These are phyloP conservation scores for Carex littledalei DNA, from an alignment of 176 grass and related monocot species.

Conservation along the genomic window DNA sequence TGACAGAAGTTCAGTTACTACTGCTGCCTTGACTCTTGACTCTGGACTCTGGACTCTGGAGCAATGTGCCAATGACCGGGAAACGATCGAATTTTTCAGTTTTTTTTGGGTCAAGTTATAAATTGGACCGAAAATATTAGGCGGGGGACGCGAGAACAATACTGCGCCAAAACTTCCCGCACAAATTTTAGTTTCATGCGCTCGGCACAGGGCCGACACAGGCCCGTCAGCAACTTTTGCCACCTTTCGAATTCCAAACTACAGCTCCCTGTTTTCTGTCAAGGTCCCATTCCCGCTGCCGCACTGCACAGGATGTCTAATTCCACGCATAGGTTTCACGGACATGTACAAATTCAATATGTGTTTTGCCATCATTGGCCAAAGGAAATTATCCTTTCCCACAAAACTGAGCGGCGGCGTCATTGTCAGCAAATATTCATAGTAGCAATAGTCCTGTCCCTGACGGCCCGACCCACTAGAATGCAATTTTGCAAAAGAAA, in stretches of 20 bases:
- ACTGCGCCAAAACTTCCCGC: slow-evolving; percentile 23
- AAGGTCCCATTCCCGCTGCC: not conserved
- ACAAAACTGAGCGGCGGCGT: not conserved
- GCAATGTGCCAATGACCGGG: not conserved
- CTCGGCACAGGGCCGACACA: not conserved
- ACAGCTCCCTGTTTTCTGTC: not conserved
- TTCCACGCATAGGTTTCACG: not conserved
- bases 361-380: not conserved
- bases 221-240: not conserved
- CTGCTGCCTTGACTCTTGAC: not conserved
- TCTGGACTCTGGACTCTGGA: not conserved
- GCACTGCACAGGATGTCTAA: not conserved
- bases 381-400: not conserved
- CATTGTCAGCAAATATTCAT: not conserved
- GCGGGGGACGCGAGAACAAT: slow-evolving; percentile 12
- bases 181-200: slow-evolving; percentile 2
- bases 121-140: slow-evolving; percentile 15
- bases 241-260: not conserved
- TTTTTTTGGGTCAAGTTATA: not conserved
- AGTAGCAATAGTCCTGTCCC: not conserved
- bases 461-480: not conserved
- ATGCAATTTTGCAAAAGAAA: not conserved
- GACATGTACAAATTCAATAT: not conserved
- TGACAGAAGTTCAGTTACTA: not conserved
- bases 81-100: not conserved